phyloP scores from a whole-genome alignment of 768 basidiomycete genomes.

The Mycena latifolia region DNA sequence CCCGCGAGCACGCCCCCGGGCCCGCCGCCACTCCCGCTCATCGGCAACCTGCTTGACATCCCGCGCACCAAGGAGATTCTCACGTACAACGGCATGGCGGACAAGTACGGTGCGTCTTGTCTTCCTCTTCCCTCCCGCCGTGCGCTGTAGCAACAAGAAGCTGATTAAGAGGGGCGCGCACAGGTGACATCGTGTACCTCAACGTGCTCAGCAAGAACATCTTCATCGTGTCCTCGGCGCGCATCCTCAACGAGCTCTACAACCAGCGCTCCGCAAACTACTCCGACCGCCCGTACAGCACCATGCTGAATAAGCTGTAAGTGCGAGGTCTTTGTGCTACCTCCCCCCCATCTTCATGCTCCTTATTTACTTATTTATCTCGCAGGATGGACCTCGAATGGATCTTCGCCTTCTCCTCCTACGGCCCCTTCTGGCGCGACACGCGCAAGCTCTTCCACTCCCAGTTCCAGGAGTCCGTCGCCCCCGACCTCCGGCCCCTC shows the following conservation, averaged over 20 bases:
- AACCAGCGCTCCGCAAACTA: slow-evolving; percentile 6
- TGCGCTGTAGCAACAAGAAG: too few relatives aligned
- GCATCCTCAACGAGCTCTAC: slow-evolving; percentile 5
- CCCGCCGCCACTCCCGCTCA: neutral
- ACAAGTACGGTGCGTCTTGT: neutral
- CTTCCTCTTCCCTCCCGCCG: too few relatives aligned
- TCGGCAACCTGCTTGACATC: neutral
- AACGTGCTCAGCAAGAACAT: neutral
- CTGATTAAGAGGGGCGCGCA: too few relatives aligned
- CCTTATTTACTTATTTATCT: neutral
- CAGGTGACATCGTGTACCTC: neutral
- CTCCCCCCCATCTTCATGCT: neutral
- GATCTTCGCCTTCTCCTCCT: slow-evolving; percentile 15
- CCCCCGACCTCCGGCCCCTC: slow-evolving; percentile 4
- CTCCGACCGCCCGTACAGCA: slow-evolving; percentile 7
- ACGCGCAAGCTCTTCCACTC: slow-evolving; percentile 10
- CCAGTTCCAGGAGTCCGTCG: slow-evolving; percentile 5
- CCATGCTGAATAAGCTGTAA: slow-evolving; percentile 9
- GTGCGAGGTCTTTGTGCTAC: too few relatives aligned
- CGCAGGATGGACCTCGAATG: slow-evolving; percentile 12
- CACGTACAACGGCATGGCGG: neutral
- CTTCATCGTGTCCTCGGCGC: slow-evolving; percentile 9
- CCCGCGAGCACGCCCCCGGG: neutral
- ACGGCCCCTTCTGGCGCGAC: slow-evolving; percentile 1
- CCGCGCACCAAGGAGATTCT: neutral